A percentile compares a stretch with the other conserved stretches of the same genome.
phyloP scores from a whole-genome alignment of 1,139 yeast species.

The Lodderomyces margitis region DNA sequence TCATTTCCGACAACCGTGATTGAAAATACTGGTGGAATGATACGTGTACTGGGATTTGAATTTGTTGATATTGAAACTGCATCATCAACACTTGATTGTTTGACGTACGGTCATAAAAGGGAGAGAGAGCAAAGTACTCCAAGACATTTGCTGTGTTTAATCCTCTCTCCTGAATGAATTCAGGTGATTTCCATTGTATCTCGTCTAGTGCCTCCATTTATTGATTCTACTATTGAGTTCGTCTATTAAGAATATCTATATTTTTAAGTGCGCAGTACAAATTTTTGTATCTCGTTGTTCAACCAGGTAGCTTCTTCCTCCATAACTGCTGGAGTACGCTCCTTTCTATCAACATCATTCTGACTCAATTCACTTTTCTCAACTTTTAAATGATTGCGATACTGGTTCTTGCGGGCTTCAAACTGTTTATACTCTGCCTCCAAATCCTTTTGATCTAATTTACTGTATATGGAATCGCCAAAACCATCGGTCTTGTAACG shows the following conservation, averaged over 20 bases:
- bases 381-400: background rate
- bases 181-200: constrained; percentile 96
- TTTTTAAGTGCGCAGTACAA: constrained; percentile 1
- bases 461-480: constrained; percentile 58
- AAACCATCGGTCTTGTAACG: constrained; percentile 61
- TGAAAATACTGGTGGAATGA: constrained; percentile 44
- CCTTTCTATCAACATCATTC: constrained; percentile 43
- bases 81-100: constrained; percentile 92
- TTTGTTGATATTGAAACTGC: constrained; percentile 87
- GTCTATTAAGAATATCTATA: background rate
- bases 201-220: constrained; percentile 63
- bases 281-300: constrained; percentile 29
- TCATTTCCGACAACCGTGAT: constrained; percentile 68
- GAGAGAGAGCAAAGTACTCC: constrained; percentile 90
- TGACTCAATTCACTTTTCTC: constrained; percentile 23
- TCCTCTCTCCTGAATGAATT: constrained; percentile 90
- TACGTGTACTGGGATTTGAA: constrained; percentile 43
- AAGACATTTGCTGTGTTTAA: constrained; percentile 84
- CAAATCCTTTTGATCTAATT: constrained; percentile 50
- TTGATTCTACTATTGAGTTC: background rate
- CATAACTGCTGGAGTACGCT: constrained; percentile 63
- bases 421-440: constrained; percentile 31
- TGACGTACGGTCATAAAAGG: constrained; percentile 91
- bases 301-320: constrained; percentile 58
- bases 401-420: constrained; percentile 18